Evolutionary conservation across 2,329 filamentous ascomycete species (phyloP), one percentile per base, ranked within the genome.

Genomic region (Epichloe elymi): DNA sequence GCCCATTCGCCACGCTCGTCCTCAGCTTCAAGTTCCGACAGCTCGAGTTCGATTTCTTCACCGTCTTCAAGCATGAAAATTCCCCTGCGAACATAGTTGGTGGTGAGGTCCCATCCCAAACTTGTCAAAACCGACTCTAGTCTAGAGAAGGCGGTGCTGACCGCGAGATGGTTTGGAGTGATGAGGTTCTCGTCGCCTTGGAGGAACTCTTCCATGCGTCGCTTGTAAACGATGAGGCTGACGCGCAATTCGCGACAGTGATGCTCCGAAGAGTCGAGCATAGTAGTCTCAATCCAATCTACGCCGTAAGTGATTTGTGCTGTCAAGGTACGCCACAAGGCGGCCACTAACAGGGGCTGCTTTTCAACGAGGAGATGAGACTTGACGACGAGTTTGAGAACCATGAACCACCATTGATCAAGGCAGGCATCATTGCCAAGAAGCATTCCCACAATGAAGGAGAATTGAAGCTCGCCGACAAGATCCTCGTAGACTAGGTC

Each of bases 321-420:
- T 45, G 76, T 70, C 30, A 83, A 59, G 0, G 74, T 70, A 43
- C 68, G 67, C 12, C 82, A 63, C 35, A 82, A 65, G n/a, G 61
- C 60, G 2, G 63, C 63, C 11, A 70, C 70, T 35, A 83, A 69
- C 0, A 54, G 50, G 0, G 79, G 78, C 2, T 66, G 65, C 3
- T 61, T 58, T 20, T 65, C 53, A 0, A 70, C 64, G 1, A 83
- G 71, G 10, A 58, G 55, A 58, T 74, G 72, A 2, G 76, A 72
- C 26, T 72, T 71, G 45, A 83, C 70, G 11, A 80, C 58, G 36
- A 80, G 59, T 46, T 68, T 71, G 39, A 75, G 68, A 3, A 74
- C 61, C 54, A 80, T 70, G 57, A 79, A 71, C 68, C 73, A 78
- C 80, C 79, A 83, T 54, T 83, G 79, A 54, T 80, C 76, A 42